A percentile compares a stretch with the other conserved stretches of the same genome.
Conservation (phyloP, 257 asterid species). For the Agastache rugosa region DNA sequence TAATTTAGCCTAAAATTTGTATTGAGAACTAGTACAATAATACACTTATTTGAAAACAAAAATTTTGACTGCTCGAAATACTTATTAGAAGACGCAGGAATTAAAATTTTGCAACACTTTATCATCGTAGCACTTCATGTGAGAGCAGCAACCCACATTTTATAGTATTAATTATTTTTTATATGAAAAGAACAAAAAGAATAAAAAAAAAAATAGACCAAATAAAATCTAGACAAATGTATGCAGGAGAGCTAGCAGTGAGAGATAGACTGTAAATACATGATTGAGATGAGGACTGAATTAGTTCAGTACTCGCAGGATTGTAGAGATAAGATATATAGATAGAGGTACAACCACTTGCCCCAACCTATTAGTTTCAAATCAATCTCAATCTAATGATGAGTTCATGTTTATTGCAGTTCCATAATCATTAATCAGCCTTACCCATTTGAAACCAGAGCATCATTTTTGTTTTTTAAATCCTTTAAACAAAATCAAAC, state of each 20-base stretch:
- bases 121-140: too few species aligned
- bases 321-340: conserved; percentile 37
- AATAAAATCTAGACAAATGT: neutral
- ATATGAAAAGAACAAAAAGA: neutral
- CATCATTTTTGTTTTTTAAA: neutral
- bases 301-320: conserved; percentile 56
- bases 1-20: too few species aligned
- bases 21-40: too few species aligned
- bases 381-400: conserved; percentile 13
- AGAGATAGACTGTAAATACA: neutral
- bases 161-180: too few species aligned
- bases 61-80: too few species aligned
- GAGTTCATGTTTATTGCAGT: neutral
- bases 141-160: too few species aligned
- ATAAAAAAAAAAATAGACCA: neutral
- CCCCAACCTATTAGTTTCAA: conserved; percentile 18
- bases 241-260: neutral
- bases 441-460: neutral
- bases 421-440: neutral
- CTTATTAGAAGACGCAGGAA: too few species aligned
- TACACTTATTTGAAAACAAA: too few species aligned
- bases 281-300: conserved; percentile 48
- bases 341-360: conserved; percentile 34
- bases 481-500: too few species aligned
- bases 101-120: too few species aligned